Evolutionary conservation across 192 early-diverging fungal species (phyloP), one percentile per base, ranked within the genome.

Genomic region (Backusella circina): DNA sequence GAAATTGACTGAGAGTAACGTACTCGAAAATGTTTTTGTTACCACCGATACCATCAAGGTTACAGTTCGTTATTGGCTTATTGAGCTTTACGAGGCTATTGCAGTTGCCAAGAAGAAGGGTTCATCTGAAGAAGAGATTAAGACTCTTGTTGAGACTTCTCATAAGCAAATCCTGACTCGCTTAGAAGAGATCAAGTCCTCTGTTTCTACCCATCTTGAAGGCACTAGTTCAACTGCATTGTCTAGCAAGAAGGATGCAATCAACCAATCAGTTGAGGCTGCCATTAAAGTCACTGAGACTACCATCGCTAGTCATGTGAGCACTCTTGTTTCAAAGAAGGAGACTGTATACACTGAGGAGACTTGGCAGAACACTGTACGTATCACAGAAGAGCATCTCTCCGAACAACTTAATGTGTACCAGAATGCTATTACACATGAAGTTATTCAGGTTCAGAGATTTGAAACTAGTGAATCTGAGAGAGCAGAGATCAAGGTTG

Each of bases 61-160:
- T 2, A 72, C 71, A 30, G 76, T 77, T 28, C 71, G 71, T 18
- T 67, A 73, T 37, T 77, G 76, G 76, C n/a, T 77, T n/a, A 68
- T 67, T 39, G 41, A 35, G 10, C 37, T 77, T n/a, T 72, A 68
- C 23, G 30, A 41, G 6, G 31, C 37, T 23, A 74, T 74, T 28
- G 23, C 37, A 15, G 18, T 32, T 39, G 73, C 61, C 37, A 72
- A 77, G 71, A 37, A 69, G 31, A 68, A 39, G 16, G 76, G 73
- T n/a, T 61, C 71, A 18, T 77, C 76, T 21, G 57, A 65, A 10
- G 76, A 72, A 10, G 76, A 77, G 44, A 65, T 77, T 37, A 26
- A 72, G 30, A 5, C 6, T 36, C n/a, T 73, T 23, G 21, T 77
- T 36, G 15, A 54, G 5, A 21, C 26, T 26, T 71, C 65, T 30